phyloP scores from a whole-genome alignment of 164 flowering plant species.

The Malania oleifera region DNA sequence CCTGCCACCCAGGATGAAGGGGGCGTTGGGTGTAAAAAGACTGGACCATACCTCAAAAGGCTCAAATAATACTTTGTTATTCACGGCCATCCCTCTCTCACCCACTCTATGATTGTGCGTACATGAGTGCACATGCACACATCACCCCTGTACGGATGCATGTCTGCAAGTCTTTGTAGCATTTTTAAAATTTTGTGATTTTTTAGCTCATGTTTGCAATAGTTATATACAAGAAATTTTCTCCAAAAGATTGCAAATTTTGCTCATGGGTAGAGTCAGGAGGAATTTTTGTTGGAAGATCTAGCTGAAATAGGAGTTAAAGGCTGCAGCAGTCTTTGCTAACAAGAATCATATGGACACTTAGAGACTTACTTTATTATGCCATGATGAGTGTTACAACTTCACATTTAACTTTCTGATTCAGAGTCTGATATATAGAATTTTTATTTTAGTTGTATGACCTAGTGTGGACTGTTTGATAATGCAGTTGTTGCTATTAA shows the following conservation, averaged over 20 bases:
- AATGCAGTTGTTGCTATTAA: slow-evolving; percentile 73
- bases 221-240: neutral
- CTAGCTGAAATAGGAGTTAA: neutral
- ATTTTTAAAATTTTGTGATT: neutral
- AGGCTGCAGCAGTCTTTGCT: neutral
- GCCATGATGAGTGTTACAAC: neutral
- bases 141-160: too few species aligned
- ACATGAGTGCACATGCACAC: too few species aligned
- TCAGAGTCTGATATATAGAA: too few species aligned
- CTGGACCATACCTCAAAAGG: too few species aligned
- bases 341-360: neutral
- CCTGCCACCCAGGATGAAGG: too few species aligned
- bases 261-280: neutral
- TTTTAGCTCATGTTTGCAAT: neutral
- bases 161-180: neutral
- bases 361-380: neutral
- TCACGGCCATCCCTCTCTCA: too few species aligned
- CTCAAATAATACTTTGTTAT: too few species aligned
- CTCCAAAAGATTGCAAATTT: neutral
- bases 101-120: too few species aligned
- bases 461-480: slow-evolving; percentile 12
- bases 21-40: too few species aligned
- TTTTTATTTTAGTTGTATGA: too few species aligned
- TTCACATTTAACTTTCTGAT: neutral
- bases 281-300: neutral